These are phyloP conservation scores for Mollisiaceae sp. DNA, from an alignment of 2,329 filamentous ascomycete genomes.

Conservation along the genomic window DNA sequence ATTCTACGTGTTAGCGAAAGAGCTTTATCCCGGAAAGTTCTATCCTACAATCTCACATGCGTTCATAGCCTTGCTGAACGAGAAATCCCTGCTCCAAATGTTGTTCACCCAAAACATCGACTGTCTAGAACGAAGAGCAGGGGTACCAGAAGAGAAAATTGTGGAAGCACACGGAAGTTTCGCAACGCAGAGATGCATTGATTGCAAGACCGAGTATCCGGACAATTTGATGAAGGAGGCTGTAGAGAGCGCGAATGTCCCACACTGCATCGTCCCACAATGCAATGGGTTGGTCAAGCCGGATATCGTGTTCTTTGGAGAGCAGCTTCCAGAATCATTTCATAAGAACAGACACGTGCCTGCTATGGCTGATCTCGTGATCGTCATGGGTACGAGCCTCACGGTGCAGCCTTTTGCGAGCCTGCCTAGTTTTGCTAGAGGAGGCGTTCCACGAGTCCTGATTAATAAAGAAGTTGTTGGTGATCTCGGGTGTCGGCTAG, in stretches of 20 bases:
- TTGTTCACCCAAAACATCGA: slow-evolving; percentile 99
- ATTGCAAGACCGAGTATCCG: slow-evolving; percentile 77
- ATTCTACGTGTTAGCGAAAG: slow-evolving; percentile 90
- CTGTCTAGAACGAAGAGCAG: slow-evolving; percentile 86
- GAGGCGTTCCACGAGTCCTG: slow-evolving; percentile 74
- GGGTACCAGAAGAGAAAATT: slow-evolving; percentile 79
- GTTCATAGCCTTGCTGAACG: slow-evolving; percentile 82
- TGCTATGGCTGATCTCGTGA: slow-evolving; percentile 72
- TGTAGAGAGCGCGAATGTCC: slow-evolving; percentile 70
- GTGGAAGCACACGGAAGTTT: slow-evolving; percentile 97
- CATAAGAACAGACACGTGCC: slow-evolving; percentile 61
- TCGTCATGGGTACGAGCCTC: slow-evolving; percentile 89
- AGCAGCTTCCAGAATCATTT: slow-evolving; percentile 70
- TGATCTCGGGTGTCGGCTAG: slow-evolving; percentile 72
- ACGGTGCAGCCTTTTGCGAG: slow-evolving; percentile 88
- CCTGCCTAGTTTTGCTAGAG: slow-evolving; percentile 68
- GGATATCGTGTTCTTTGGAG: slow-evolving; percentile 85
- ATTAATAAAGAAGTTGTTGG: slow-evolving; percentile 90
- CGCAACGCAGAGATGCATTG: slow-evolving; percentile 87
- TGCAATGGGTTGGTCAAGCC: slow-evolving; percentile 82
- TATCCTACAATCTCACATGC: slow-evolving; percentile 87
- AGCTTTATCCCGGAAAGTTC: slow-evolving; percentile 90
- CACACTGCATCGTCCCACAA: slow-evolving; percentile 62
- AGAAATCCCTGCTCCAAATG: slow-evolving; percentile 79
- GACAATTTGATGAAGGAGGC: slow-evolving; percentile 74